These are phyloP conservation scores for Mrakia frigida DNA, from an alignment of 768 basidiomycete species.

Conservation along the genomic window DNA sequence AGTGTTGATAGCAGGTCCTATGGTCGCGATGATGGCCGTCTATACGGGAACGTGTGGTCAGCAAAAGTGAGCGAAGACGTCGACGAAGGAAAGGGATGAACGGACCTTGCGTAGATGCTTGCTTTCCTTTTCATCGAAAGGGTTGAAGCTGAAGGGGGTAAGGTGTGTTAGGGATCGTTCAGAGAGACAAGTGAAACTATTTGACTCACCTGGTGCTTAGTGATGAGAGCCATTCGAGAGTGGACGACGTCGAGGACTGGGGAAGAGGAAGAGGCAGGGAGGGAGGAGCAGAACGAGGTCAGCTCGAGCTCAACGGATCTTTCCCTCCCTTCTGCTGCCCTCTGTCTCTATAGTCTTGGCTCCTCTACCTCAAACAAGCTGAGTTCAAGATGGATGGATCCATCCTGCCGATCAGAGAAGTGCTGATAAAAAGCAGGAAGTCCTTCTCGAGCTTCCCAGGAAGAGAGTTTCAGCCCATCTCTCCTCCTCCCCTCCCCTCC, in stretches of 20 bases:
- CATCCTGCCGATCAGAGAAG: too few relatives aligned
- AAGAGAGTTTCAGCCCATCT: too few relatives aligned
- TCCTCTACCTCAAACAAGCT: too few relatives aligned
- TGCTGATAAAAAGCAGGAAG: too few relatives aligned
- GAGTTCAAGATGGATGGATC: too few relatives aligned
- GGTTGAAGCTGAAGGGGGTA: constrained; percentile 48
- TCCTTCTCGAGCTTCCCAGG: too few relatives aligned
- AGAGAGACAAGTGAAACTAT: too few relatives aligned
- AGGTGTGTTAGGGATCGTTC: too few relatives aligned
- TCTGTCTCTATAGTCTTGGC: too few relatives aligned
- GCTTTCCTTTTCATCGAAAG: constrained; percentile 68
- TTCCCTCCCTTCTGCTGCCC: not conserved
- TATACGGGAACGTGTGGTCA: constrained; percentile 41
- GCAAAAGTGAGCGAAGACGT: not conserved
- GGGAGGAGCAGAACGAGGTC: not conserved
- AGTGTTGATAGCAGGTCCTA: constrained; percentile 94
- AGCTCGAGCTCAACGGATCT: not conserved
- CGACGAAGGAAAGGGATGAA: constrained; percentile 7
- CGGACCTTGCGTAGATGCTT: constrained; percentile 86
- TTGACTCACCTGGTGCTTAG: too few relatives aligned
- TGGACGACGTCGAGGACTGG: not conserved
- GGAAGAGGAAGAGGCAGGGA: not conserved
- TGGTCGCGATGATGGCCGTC: constrained; percentile 98
- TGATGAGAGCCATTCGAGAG: not conserved
- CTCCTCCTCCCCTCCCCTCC: too few relatives aligned